Evolutionary conservation across 2,329 filamentous ascomycete species (phyloP), one percentile per base, ranked within the genome.

Genomic region (Alternaria viburni): DNA sequence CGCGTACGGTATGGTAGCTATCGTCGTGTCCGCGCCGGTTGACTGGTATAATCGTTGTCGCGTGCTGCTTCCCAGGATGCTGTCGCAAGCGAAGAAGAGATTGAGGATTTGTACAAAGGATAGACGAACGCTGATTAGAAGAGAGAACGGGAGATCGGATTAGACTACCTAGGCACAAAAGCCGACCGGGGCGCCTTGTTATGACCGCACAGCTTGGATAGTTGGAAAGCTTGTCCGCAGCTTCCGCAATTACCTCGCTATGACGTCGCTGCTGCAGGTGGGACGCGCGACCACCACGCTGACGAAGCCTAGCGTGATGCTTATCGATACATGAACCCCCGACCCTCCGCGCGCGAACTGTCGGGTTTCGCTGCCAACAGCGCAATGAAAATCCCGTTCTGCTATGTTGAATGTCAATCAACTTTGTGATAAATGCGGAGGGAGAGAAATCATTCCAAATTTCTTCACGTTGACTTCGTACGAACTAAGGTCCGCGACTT

Each of bases 201-300:
- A 55, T 59, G 49, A 62, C 60, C 50, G 44, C 45, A 49, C 23
- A 23, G 25, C 49, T 41, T 59, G 17, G 55, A 45, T 47, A 32
- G 41, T 21, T 17, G 41, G 44, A 49, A 45, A 59, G 41, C 21
- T 45, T 55, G 45, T 61, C 61, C 62, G 64, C 63, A 60, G 58
- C 57, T 59, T 70, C 66, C 67, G 64, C 67, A 52, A 26, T 52
- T 52, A 25, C 30, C 30, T 36, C 9, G 23, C 26, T 56, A 74
- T 72, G 71, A 72, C 71, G 71, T 74, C 61, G 68, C 19, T 26
- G 44, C 28, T 28, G 57, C 44, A 21, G 57, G 59, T 32, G 56
- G 52, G 63, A 41, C 54, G 57, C 62, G 51, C 25, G 28, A 57
- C 54, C 44, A 43, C 56, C 54, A 43, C 54, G 63, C 65, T 72